Percentiles rank a stretch among this genome's conserved stretches.
These are phyloP conservation scores for Fusarium annulatum DNA, from an alignment of 2,329 filamentous ascomycete genomes.

Conservation along the genomic window DNA sequence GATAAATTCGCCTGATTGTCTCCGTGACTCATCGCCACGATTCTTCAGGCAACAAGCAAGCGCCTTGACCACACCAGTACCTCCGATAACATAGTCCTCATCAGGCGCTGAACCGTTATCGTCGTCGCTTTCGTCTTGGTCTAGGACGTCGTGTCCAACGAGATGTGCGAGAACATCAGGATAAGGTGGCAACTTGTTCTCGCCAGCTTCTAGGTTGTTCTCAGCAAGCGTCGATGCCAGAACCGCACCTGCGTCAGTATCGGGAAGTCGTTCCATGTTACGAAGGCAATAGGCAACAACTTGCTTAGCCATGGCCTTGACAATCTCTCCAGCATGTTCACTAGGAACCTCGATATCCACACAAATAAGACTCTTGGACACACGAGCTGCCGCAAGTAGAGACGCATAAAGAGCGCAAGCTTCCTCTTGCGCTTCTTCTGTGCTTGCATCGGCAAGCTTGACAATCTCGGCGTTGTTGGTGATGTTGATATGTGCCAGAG, in stretches of 20 bases:
- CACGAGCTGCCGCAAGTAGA: constrained; percentile 84
- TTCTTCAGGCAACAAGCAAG: constrained; percentile 91
- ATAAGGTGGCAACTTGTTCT: constrained; percentile 56
- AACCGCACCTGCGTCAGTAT: constrained; percentile 67
- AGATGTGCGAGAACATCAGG: constrained; percentile 89
- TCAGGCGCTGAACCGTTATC: constrained; percentile 80
- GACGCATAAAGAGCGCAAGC: constrained; percentile 94
- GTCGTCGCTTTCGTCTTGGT: constrained; percentile 64
- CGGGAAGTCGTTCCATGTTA: constrained; percentile 85
- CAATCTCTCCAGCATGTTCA: constrained; percentile 84
- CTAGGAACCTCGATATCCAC: constrained; percentile 92
- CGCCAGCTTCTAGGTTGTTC: constrained; percentile 46
- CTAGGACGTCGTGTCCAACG: constrained; percentile 74
- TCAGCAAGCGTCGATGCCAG: constrained; percentile 58
- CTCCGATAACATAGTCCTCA: constrained; percentile 95
- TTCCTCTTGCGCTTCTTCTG: constrained; percentile 87
- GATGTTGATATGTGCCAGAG: constrained; percentile 86
- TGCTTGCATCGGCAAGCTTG: constrained; percentile 77
- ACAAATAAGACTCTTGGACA: constrained; percentile 85
- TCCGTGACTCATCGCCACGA: constrained; percentile 70
- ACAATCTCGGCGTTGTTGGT: constrained; percentile 82
- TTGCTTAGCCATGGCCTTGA: constrained; percentile 91
- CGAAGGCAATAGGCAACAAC: constrained; percentile 94
- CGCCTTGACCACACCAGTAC: constrained; percentile 94
- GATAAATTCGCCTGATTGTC: constrained; percentile 63